A percentile compares a stretch with the other conserved stretches of the same genome.
Evolutionary conservation across 176 grass and related monocot species (phyloP).

Genomic region (Juncus inflexus): DNA sequence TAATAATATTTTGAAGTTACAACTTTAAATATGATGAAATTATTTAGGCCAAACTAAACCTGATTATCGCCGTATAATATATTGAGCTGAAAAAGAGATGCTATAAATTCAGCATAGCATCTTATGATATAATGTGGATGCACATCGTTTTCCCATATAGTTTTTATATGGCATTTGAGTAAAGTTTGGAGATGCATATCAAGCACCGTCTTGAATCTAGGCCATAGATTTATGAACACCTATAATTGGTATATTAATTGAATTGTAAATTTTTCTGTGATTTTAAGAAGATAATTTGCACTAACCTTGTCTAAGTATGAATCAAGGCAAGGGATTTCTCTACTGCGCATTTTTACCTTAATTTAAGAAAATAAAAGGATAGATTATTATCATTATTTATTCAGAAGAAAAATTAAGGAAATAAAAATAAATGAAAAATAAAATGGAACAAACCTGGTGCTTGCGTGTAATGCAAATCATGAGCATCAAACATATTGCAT

Average conservation of each 20-base stretch:
- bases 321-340: slow-evolving; percentile 65
- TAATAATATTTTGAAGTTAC: slow-evolving; percentile 7
- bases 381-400: not conserved
- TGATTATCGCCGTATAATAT: slow-evolving; percentile 84
- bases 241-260: slow-evolving; percentile 23
- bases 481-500: slow-evolving; percentile 81
- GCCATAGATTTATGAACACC: slow-evolving; percentile 69
- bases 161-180: slow-evolving; percentile 44
- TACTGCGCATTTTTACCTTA: slow-evolving; percentile 76
- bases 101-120: slow-evolving; percentile 77
- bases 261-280: not conserved
- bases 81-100: slow-evolving; percentile 86
- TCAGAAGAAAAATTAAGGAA: slow-evolving; percentile 11
- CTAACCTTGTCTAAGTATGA: slow-evolving; percentile 77
- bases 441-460: slow-evolving; percentile 48
- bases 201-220: slow-evolving; percentile 82
- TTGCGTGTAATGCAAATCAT: slow-evolving; percentile 87
- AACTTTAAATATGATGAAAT: slow-evolving; percentile 10
- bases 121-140: slow-evolving; percentile 77
- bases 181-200: slow-evolving; percentile 82
- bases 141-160: slow-evolving; percentile 62
- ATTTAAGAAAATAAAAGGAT: slow-evolving; percentile 31
- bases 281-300: slow-evolving; percentile 2
- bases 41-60: slow-evolving; percentile 35
- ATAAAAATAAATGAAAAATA: not conserved